Conservation (phyloP, 352 stramenopile species). For the Achlya hypogyna region DNA sequence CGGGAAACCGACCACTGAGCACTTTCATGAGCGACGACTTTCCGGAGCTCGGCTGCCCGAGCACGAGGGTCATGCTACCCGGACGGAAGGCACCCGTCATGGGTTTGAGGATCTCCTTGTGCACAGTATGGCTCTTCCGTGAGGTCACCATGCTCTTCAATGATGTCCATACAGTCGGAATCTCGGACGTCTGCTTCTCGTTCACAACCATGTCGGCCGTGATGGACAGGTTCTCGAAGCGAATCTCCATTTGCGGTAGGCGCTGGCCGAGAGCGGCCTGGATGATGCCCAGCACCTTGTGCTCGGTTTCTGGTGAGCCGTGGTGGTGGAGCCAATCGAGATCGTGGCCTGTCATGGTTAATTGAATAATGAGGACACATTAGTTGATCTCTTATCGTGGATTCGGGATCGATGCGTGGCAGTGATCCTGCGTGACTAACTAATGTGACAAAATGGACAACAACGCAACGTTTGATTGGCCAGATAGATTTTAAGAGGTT, state of each 20-base stretch:
- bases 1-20: constrained; percentile 40
- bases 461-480: too few species aligned
- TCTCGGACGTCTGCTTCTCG: constrained; percentile 19
- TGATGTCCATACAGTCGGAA: constrained; percentile 33
- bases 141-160: neutral
- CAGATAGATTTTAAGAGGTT: too few species aligned
- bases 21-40: constrained; percentile 54
- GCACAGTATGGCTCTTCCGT: constrained; percentile 24
- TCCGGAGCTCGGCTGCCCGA: constrained; percentile 41
- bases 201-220: constrained; percentile 22
- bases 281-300: neutral
- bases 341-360: neutral
- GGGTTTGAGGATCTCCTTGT: constrained; percentile 37
- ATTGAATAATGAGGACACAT: neutral
- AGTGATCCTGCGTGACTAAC: too few species aligned
- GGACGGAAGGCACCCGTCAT: constrained; percentile 27
- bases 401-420: too few species aligned
- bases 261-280: neutral
- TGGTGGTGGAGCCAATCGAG: neutral
- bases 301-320: neutral
- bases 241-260: constrained; percentile 32
- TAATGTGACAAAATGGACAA: too few species aligned
- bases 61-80: constrained; percentile 44
- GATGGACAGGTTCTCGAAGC: constrained; percentile 31
- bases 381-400: neutral